phyloP scores from a whole-genome alignment of 352 stramenopile species.

The Paralagenidium karlingii region DNA sequence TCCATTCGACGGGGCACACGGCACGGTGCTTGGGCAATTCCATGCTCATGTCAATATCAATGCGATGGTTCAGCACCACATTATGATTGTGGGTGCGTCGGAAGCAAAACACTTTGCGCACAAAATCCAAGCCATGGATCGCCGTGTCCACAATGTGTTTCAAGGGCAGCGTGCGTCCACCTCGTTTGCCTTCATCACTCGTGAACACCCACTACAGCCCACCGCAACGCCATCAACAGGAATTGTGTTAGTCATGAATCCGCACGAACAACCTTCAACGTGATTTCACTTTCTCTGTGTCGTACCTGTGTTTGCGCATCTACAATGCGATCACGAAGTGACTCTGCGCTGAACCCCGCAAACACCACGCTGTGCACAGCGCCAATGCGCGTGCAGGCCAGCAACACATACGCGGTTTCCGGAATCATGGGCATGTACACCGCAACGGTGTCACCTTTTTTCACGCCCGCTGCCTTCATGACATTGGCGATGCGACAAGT shows the following conservation, averaged over 20 bases:
- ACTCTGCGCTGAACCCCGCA: slow-evolving; percentile 91
- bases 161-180: slow-evolving; percentile 85
- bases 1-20: slow-evolving; percentile 91
- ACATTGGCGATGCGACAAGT: slow-evolving; percentile 94
- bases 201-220: slow-evolving; percentile 87
- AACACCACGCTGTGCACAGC: slow-evolving; percentile 97
- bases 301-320: slow-evolving; percentile 67
- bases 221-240: neutral
- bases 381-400: slow-evolving; percentile 96
- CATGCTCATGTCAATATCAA: slow-evolving; percentile 91
- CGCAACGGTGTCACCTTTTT: slow-evolving; percentile 91
- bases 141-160: slow-evolving; percentile 95
- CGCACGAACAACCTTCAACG: neutral
- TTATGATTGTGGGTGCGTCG: slow-evolving; percentile 71
- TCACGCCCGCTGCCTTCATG: slow-evolving; percentile 83
- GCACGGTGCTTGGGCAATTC: slow-evolving; percentile 83
- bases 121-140: slow-evolving; percentile 77
- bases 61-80: slow-evolving; percentile 55
- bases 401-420: slow-evolving; percentile 95
- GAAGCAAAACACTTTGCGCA: slow-evolving; percentile 94
- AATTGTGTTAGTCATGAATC: neutral
- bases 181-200: slow-evolving; percentile 87
- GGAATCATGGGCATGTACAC: slow-evolving; percentile 99
- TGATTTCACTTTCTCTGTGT: neutral
- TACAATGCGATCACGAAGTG: slow-evolving; percentile 90